phyloP scores from a whole-genome alignment of 352 stramenopile species.

The Achlya hypogyna region DNA sequence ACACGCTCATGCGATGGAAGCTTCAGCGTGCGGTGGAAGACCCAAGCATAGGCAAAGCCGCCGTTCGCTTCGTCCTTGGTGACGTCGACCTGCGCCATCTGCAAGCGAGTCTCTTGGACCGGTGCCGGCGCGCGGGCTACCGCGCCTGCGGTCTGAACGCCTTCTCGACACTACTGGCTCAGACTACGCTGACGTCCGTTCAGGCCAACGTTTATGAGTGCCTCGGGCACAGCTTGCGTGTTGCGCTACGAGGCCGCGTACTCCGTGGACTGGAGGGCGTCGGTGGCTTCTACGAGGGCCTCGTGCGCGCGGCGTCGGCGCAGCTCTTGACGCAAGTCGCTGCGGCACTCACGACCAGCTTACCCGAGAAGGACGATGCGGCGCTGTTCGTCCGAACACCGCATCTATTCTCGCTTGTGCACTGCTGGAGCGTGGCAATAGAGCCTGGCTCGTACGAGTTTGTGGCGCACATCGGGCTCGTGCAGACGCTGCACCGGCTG shows the following conservation, averaged over 20 bases:
- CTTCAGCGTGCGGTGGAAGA: background rate
- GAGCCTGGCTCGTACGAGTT: slow-evolving; percentile 3
- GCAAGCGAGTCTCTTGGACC: slow-evolving; percentile 32
- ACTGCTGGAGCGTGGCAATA: slow-evolving; percentile 14
- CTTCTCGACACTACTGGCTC: slow-evolving; percentile 34
- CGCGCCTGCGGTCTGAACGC: slow-evolving; percentile 35
- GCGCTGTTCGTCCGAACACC: background rate
- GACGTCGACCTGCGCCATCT: slow-evolving; percentile 1
- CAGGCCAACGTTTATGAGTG: slow-evolving; percentile 42
- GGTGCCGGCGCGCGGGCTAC: slow-evolving; percentile 36
- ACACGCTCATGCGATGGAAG: slow-evolving; percentile 36
- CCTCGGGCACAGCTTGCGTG: slow-evolving; percentile 36
- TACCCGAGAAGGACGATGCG: background rate
- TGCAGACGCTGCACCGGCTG: background rate
- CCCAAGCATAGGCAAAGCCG: background rate
- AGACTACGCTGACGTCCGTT: slow-evolving; percentile 39
- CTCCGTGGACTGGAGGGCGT: slow-evolving; percentile 1
- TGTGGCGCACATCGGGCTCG: background rate
- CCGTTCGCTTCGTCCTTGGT: background rate
- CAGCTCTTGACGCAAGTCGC: background rate
- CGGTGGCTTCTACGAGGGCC: slow-evolving; percentile 1
- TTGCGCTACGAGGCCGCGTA: background rate
- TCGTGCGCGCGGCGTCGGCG: background rate
- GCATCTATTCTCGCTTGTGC: background rate
- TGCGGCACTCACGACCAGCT: background rate